Percentiles rank a stretch among this genome's conserved stretches.
Evolutionary conservation across 768 basidiomycete species (phyloP).

Genomic region (Lentinula sp.): DNA sequence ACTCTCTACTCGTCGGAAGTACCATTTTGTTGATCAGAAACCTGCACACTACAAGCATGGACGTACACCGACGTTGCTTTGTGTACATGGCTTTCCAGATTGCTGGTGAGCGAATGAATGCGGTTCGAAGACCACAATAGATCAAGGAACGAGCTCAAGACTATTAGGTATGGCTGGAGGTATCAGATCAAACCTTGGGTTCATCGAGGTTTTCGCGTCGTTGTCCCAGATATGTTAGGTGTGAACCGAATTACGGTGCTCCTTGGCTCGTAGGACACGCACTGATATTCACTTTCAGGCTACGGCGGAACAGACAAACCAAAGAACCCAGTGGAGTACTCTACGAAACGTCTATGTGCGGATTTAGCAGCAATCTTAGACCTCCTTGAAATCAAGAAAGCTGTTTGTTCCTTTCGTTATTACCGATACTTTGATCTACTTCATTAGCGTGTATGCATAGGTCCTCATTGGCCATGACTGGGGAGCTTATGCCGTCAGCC

Average conservation of each 20-base stretch:
- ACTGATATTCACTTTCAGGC: conserved; percentile 24
- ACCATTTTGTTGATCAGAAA: conserved; percentile 71
- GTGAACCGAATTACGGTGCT: neutral
- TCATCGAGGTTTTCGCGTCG: conserved; percentile 51
- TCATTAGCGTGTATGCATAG: conserved; percentile 18
- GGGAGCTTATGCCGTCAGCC: conserved; percentile 58
- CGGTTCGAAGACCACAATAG: neutral
- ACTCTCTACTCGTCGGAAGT: conserved; percentile 55
- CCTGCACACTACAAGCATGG: conserved; percentile 36
- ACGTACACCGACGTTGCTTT: conserved; percentile 50
- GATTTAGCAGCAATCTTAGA: conserved; percentile 68
- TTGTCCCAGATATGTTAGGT: conserved; percentile 49
- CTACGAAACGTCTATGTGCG: conserved; percentile 49
- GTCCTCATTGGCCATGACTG: conserved; percentile 78
- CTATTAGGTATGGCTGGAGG: conserved; percentile 64
- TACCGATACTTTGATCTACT: neutral
- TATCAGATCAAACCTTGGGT: conserved; percentile 71
- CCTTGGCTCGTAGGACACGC: conserved; percentile 18
- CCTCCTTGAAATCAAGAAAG: conserved; percentile 40
- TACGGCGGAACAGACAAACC: conserved; percentile 65
- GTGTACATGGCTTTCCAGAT: conserved; percentile 80
- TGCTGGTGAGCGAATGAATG: conserved; percentile 24
- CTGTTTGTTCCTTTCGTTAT: conserved; percentile 33
- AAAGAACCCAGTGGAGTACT: conserved; percentile 44
- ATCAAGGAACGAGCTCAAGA: neutral